Base-by-base conservation (phyloP, 2,329 filamentous ascomycete genomes). In the Pseudogymnoascus sp. region DNA sequence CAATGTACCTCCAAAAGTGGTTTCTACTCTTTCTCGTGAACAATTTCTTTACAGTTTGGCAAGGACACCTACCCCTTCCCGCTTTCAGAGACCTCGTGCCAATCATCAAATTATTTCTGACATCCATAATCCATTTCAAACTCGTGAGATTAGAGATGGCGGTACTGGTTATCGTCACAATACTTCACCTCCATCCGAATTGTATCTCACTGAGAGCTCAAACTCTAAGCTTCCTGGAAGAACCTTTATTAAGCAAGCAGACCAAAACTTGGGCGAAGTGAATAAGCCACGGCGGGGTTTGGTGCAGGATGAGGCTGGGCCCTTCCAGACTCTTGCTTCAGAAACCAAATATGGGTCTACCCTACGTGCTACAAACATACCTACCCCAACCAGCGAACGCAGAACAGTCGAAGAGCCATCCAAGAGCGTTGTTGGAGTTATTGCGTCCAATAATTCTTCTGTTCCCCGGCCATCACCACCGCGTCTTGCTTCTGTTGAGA, bases 1-100 rank as follows among this genome's bases (percentile, higher is more conserved):
- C 2, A 20, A 2, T 6, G 1, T 32, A 25, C 28, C 28, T 54
- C 16, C 25, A 28, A 18, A 11, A 32, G 16, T 32, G 9, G 47
- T 4, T n/a, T 7, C 28, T 54, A 18, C 16, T 54, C 25, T 54
- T 3, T 54, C 47, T 2, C 9, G 47, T 20, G 28, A 54, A 14
- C 47, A 54, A 54, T 54, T 54, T 32, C 47, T 54, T 54, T 32
- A 32, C 28, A 54, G 47, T 32, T 32, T 54, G 47, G 47, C 47
- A 32, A 54, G 47, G 18, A 54, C 47, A 20, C 47, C 47, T 12
- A 54, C 9, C 3, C 25, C 47, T 32, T n/a, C 47, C 14, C 47
- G 47, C 7, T 54, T 54, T 54, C 47, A 54, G 8, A 32, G 28
- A 28, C 47, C 47, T 20, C 47, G 28, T 18, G 12, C 28, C 47